Base-by-base conservation (phyloP, 345 rosid genomes). In the Schrenkiella parvula region DNA sequence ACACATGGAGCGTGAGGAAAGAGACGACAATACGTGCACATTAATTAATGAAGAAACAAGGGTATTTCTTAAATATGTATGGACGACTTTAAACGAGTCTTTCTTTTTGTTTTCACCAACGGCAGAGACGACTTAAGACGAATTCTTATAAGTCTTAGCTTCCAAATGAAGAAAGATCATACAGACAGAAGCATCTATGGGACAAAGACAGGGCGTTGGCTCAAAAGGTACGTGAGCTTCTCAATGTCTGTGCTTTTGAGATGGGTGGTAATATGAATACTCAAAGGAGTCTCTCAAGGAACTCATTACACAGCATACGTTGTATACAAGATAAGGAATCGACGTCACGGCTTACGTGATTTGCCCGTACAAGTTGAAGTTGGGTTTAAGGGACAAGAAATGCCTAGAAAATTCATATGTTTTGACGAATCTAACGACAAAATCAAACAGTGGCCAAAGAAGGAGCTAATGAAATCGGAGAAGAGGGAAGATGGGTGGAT, bases 401-500 rank as follows among this genome's bases (percentile, higher is more conserved):
- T 17, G 38, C 63, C 31, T 54, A 53, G 15, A 18, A 29, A 38
- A 8, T 28, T 54, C 53, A 54, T 68, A 54, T 68, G 41, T 28
- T 53, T 68, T 41, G 63, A 39, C 41, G 22, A 18, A 32, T 13
- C 70, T 2, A 64, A 4, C 5, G 41, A 68, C 26, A 3, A 10
- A 54, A 1, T 0, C 6, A 28, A 21, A 25, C 13, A 21, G 13
- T 42, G 63, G 53, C 52, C 39, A 63, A 50, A 15, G 11, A 48
- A 10, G 15, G 70, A 66, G 58, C 23, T 47, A 6, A 50, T 35
- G 70, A 51, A n/a, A 50, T 35, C 72, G 22, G 35, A 39, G 64
- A 29, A 1, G 41, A 56, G 73, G n/a, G 18, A 46, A 44, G 73
- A 69, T 56, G 73, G 73, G 18, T 69, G 73, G 73, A 69, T 69